Conservation (phyloP, 345 rosid species). For the Firmiana major region DNA sequence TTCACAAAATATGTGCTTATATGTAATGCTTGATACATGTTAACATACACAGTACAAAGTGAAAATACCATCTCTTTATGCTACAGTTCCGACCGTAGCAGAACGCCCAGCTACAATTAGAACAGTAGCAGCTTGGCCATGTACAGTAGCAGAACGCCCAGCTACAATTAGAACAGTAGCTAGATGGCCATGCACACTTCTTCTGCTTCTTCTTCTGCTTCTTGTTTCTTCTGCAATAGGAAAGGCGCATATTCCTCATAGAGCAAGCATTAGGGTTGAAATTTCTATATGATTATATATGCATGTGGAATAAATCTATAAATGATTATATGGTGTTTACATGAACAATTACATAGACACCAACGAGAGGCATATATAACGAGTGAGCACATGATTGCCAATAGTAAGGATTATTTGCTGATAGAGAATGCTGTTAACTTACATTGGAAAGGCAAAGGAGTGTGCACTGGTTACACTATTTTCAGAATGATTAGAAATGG, state of each 20-base stretch:
- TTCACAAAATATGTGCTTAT: neutral
- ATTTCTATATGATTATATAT: conserved; percentile 9
- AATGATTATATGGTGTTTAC: neutral
- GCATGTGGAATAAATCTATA: neutral
- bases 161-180: conserved; percentile 44
- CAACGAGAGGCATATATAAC: conserved; percentile 3
- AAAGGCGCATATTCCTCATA: conserved; percentile 21
- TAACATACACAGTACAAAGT: conserved; percentile 25
- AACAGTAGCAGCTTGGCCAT: conserved; percentile 26
- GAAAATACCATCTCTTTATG: conserved; percentile 28
- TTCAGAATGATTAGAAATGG: conserved; percentile 34
- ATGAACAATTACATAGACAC: neutral
- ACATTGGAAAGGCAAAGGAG: conserved; percentile 76
- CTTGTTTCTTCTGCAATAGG: conserved; percentile 20
- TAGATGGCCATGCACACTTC: conserved; percentile 34
- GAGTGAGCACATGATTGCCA: neutral
- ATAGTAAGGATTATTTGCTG: neutral
- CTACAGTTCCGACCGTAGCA: conserved; percentile 44
- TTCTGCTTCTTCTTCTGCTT: neutral
- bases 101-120: conserved; percentile 37
- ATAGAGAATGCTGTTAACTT: conserved; percentile 23
- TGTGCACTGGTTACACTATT: conserved; percentile 35
- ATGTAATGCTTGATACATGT: neutral
- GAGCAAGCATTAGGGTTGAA: conserved; percentile 16
- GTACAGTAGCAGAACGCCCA: conserved; percentile 26